Percentiles rank a stretch among this genome's conserved stretches.
phyloP scores from a whole-genome alignment of 352 stramenopile species.

The Globisporangium cystogenes region DNA sequence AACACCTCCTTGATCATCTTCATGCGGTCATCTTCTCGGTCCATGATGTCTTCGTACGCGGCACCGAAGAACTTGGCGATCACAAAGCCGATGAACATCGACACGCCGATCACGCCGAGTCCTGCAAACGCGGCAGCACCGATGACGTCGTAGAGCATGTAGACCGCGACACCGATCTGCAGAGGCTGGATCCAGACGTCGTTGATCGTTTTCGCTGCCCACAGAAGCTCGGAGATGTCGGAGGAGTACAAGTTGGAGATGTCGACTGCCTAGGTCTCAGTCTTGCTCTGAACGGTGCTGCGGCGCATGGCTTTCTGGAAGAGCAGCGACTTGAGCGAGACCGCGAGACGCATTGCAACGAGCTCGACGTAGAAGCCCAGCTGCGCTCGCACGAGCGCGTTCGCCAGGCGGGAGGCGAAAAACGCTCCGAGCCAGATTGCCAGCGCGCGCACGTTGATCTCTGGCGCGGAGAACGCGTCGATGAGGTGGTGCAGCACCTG shows the following conservation, averaged over 20 bases:
- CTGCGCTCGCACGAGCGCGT: conserved; percentile 21
- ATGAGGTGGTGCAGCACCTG: conserved; percentile 43
- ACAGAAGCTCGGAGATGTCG: conserved; percentile 65
- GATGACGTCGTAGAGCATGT: conserved; percentile 35
- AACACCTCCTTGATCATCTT: conserved; percentile 90
- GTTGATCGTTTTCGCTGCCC: conserved; percentile 61
- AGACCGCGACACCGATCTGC: conserved; percentile 25
- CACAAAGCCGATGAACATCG: conserved; percentile 28
- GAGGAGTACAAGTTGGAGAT: conserved; percentile 93
- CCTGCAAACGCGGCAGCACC: conserved; percentile 33
- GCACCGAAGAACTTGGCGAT: conserved; percentile 38
- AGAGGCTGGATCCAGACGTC: conserved; percentile 36
- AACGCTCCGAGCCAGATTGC: conserved; percentile 31
- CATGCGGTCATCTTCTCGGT: conserved; percentile 82
- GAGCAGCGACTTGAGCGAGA: conserved; percentile 32
- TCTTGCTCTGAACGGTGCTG: conserved; percentile 12
- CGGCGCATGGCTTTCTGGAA: conserved; percentile 36
- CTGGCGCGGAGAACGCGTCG: conserved; percentile 16
- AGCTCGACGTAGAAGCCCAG: conserved; percentile 22
- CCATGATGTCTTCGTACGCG: conserved; percentile 74
- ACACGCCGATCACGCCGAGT: conserved; percentile 23
- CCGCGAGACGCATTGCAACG: conserved; percentile 21
- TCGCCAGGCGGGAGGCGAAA: conserved; percentile 26
- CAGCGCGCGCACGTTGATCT: conserved; percentile 22
- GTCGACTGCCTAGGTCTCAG: no score